Evolutionary conservation across 768 basidiomycete species (phyloP), one percentile per base, ranked within the genome.

Genomic region (Suillus clintonianus): DNA sequence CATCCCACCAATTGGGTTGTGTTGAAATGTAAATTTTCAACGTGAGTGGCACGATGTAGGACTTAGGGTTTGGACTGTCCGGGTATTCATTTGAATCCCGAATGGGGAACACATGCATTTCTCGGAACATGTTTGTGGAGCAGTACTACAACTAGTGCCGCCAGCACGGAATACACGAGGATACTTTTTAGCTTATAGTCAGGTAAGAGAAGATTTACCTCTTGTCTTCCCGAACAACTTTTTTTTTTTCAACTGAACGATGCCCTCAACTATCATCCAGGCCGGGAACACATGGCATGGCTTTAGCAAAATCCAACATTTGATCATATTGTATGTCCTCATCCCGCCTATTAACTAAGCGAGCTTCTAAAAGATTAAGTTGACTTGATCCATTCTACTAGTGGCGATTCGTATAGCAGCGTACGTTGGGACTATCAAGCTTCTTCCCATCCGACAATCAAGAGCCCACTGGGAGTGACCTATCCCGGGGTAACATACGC

Each of bases 371-470:
- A 37, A 36, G 42, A n/a, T 53, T 55, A 14, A 30, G n/a, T 47
- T 10, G 34, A 37, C 37, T 17, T 24, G 42, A 55, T 61, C n/a
- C 24, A 34, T 24, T n/a, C 68, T n/a, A n/a, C n/a, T n/a, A 89
- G 88, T 68, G 88, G 88, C 24, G 87, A 86, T 68, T 89, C 86
- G 0, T 89, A 86, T 64, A 83, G 82, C 69, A 70, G 65, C 48
- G 62, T 67, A 10, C 53, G 65, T 4, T 64, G 67, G 34, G 56
- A 67, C 24, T 67, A 13, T 61, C 65, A 22, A 68, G 47, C 55
- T 32, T 48, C 51, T 27, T 73, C 45, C 14, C 63, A 58, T 17
- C 84, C 86, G 2, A 74, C 71, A n/a, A 72, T 77, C 55, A 66
- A 77, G 5, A 65, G 79, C 22, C 87, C 86, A 3, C 72, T 86